Conservation (phyloP, 2,329 filamentous ascomycete species). For the Aureobasidium sp. region DNA sequence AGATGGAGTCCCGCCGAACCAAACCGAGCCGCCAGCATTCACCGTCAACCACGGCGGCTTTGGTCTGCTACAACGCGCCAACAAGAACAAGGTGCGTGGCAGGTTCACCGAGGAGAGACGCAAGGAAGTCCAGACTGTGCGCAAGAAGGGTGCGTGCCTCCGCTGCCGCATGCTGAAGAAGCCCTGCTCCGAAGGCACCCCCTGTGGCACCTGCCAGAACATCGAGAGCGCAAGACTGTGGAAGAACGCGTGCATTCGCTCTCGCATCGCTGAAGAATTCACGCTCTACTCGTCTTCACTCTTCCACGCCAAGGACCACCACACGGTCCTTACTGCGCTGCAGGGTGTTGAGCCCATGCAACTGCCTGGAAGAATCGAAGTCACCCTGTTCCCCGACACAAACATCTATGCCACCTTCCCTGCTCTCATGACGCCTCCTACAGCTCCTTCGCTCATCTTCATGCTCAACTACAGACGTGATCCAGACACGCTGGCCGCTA, state of each 20-base stretch:
- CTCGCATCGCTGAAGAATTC: constrained; percentile 49
- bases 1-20: neutral
- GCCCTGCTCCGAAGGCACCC: constrained; percentile 51
- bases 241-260: constrained; percentile 52
- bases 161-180: constrained; percentile 58
- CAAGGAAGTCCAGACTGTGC: constrained; percentile 50
- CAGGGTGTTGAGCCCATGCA: constrained; percentile 40
- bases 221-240: constrained; percentile 53
- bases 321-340: constrained; percentile 41
- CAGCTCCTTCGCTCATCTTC: neutral
- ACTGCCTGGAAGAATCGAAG: constrained; percentile 45
- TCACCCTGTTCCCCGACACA: constrained; percentile 40
- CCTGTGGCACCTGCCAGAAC: constrained; percentile 49
- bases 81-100: constrained; percentile 42
- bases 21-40: constrained; percentile 21
- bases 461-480: constrained; percentile 4
- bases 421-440: constrained; percentile 32
- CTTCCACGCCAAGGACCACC: constrained; percentile 44
- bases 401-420: constrained; percentile 20
- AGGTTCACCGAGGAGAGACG: constrained; percentile 49
- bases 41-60: constrained; percentile 26
- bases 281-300: constrained; percentile 46
- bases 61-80: constrained; percentile 22
- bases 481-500: constrained; percentile 7
- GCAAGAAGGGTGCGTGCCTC: constrained; percentile 53